Base-by-base conservation (phyloP, 805 yeast genomes). In the Metschnikowia dekortorum region DNA sequence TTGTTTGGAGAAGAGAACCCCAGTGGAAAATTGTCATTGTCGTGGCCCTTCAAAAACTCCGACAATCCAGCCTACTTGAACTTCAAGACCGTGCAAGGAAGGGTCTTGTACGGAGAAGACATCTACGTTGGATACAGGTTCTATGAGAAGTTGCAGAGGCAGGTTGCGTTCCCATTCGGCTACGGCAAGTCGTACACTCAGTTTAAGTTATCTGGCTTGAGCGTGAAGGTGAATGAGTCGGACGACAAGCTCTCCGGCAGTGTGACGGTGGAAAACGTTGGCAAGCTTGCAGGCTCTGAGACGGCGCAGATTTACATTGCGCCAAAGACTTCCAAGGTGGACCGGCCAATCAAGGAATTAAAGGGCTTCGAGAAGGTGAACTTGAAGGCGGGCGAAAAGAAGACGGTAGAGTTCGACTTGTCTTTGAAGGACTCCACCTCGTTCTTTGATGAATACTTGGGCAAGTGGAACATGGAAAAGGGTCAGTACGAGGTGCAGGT, bases 91-190 rank as follows among this genome's bases (percentile, higher is more conserved):
- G 76, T 76, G 58, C 72, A 73, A 59, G 85, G 86, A 40, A 66
- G 75, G 47, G 80, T 76, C 32, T 58, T 77, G 49, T 84, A 83
- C 57, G 86, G 87, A 51, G 89, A 84, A 62, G 86, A 82, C 59
- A 78, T 83, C 42, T 83, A 72, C 61, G 79, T 83, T 47, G 88
- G 87, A 18, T 82, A 83, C 69, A 69, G 81, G 52, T 80, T 67
- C 67, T 84, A 80, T 63, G 87, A 83, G 58, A 78, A 77, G 63
- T 61, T 68, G 35, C 71, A 75, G 53, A 66, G 63, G 39, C 70
- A 71, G 29, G 81, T 79, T 5, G 68, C 76, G 44, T 83, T 75
- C 70, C 83, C 86, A 39, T 84, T 83, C 63, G 87, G 87, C 4
- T 73, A 64, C 57, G 87, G 87, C 44, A 71, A 82, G 53, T 82